Base-by-base conservation (phyloP, 73 alveolate species). In the Breviolum minutum region DNA sequence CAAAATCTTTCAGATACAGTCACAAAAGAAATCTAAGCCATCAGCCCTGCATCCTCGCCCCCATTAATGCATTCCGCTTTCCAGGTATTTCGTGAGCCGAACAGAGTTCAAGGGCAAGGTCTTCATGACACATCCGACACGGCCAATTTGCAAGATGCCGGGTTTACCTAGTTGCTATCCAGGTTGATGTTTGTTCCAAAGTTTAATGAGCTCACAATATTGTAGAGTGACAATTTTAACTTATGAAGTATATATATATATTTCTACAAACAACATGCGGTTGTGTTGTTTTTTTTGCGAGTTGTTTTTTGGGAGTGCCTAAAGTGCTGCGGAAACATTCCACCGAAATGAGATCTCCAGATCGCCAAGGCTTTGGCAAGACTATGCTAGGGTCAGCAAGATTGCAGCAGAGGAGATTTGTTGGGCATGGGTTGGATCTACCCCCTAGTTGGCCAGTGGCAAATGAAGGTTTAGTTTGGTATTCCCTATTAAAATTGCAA, bases 61-160 rank as follows among this genome's bases (percentile, higher is more conserved):
- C 54, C 5, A 2, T 40, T 40, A 40, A 3, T 40, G 54, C 54
- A 3, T 40, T 0, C 54, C 5, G 54, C 54, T 11, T 14, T 69
- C 60, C 68, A 92, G 98, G 98, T 99, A 99, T 99, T 99, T 99
- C 99, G 99, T 99, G 95, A 99, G 99, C 89, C 99, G 99, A 98
- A 99, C 99, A 22, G 99, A 99, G 88, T 99, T 99, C 99, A 99
- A 99, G 73, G 99, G 99, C 17, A 99, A 99, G 99, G 99, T 99
- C 60, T 99, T 99, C 99, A 99, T 99, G 99, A 99, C 99, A 6
- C 99, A 99, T 82, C 99, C 99, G 16, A 99, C 99, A 48, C 99
- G 99, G 89, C 99, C 99, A 12, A 99, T 99, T 80, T 99, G 99
- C 99, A 99, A 99, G 87, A 97, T 99, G 94, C 30, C 73, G 12